phyloP scores from a whole-genome alignment of 176 grass and related monocot genomes.

The Carex parvula region DNA sequence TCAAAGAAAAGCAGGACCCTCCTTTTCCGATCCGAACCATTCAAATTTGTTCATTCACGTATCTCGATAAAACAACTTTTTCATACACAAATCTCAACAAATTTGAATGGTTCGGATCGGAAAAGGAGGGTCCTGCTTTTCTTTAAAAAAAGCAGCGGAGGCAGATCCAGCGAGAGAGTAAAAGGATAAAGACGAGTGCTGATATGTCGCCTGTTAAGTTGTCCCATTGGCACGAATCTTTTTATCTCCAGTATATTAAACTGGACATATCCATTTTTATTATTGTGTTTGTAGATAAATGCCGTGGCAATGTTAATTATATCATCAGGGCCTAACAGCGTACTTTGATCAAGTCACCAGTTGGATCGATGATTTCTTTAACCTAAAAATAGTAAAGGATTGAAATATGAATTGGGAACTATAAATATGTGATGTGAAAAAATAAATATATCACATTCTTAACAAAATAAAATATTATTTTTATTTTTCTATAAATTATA shows the following conservation, averaged over 20 bases:
- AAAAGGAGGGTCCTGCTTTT: too few relatives aligned
- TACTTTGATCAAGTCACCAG: background rate
- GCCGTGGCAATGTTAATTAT: too few relatives aligned
- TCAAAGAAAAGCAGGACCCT: too few relatives aligned
- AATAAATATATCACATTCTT: background rate
- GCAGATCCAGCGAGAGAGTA: background rate
- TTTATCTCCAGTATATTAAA: background rate
- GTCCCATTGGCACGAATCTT: background rate
- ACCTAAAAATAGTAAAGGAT: background rate
- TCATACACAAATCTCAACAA: too few relatives aligned
- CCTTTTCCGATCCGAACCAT: too few relatives aligned
- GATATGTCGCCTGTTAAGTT: background rate
- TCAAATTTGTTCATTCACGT: too few relatives aligned
- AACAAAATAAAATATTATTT: background rate
- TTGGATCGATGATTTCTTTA: background rate
- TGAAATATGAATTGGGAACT: background rate
- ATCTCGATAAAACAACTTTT: too few relatives aligned
- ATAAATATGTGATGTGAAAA: background rate
- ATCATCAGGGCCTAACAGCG: background rate
- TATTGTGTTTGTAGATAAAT: background rate
- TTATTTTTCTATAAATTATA: background rate
- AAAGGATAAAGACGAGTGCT: conserved; percentile 14
- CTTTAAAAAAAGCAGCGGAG: too few relatives aligned
- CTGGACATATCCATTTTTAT: background rate
- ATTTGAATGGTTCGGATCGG: too few relatives aligned